Conservation (phyloP, 495 filamentous ascomycete genomes). For the Trichodelitschia bisporula region DNA sequence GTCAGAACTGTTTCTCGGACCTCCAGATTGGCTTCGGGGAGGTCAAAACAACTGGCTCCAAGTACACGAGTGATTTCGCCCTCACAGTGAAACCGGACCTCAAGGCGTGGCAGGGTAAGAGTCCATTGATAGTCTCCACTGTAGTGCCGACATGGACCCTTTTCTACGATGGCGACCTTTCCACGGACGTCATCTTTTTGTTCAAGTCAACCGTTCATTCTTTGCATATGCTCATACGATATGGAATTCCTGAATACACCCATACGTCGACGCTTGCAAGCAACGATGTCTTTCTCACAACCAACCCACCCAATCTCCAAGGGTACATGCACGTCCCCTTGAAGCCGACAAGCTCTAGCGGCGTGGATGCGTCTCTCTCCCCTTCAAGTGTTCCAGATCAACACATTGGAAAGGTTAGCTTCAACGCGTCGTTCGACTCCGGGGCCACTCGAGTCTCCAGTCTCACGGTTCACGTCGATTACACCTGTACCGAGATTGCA, state of each 20-base stretch:
- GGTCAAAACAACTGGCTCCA: not conserved
- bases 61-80: not conserved
- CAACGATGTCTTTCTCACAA: not conserved
- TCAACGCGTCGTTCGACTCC: too few species aligned
- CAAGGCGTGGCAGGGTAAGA: not conserved
- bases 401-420: too few species aligned
- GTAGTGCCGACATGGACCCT: not conserved
- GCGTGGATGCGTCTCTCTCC: too few species aligned
- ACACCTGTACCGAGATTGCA: too few species aligned
- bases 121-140: not conserved
- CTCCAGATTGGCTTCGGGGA: not conserved
- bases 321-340: not conserved
- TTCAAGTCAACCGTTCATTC: too few species aligned
- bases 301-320: not conserved
- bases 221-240: not conserved
- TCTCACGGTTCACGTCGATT: too few species aligned
- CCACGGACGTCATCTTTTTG: too few species aligned
- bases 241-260: not conserved
- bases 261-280: too few species aligned
- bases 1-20: not conserved
- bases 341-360: too few species aligned
- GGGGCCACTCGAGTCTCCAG: too few species aligned
- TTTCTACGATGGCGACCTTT: not conserved
- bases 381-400: too few species aligned
- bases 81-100: not conserved